Evolutionary conservation across 2,329 filamentous ascomycete species (phyloP).

Genomic region (Helotiales sp.): DNA sequence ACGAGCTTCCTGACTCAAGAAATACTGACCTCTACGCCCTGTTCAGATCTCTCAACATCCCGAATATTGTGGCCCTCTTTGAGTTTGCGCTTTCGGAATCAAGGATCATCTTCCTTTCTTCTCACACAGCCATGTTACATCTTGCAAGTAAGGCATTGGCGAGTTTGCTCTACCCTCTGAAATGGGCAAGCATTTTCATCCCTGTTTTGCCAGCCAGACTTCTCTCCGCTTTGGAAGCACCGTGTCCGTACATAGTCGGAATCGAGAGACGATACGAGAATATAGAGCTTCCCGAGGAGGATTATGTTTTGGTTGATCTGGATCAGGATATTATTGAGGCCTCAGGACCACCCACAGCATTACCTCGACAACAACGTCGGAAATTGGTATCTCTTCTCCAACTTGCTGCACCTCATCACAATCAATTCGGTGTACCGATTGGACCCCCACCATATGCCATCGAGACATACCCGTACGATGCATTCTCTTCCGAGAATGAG

Average conservation of each 20-base stretch:
- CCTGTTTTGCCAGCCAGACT: conserved; percentile 87
- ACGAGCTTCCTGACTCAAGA: conserved; percentile 90
- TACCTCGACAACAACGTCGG: conserved; percentile 86
- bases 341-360: conserved; percentile 73
- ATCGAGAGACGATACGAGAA: conserved; percentile 91
- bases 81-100: conserved; percentile 94
- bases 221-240: conserved; percentile 88
- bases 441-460: conserved; percentile 92
- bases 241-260: conserved; percentile 95
- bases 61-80: conserved; percentile 90
- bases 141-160: conserved; percentile 87
- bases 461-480: conserved; percentile 89
- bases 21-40: conserved; percentile 92
- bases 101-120: conserved; percentile 93
- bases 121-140: conserved; percentile 95
- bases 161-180: conserved; percentile 85
- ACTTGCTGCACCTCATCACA: conserved; percentile 86
- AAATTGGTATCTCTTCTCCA: conserved; percentile 90
- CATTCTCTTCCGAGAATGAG: conserved; percentile 85
- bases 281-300: conserved; percentile 87
- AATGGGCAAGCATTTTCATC: conserved; percentile 94
- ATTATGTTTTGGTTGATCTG: conserved; percentile 93
- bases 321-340: conserved; percentile 91
- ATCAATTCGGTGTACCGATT: conserved; percentile 82
- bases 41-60: conserved; percentile 86